Conservation (phyloP, 2,329 filamentous ascomycete species). For the Exophiala calicioides region DNA sequence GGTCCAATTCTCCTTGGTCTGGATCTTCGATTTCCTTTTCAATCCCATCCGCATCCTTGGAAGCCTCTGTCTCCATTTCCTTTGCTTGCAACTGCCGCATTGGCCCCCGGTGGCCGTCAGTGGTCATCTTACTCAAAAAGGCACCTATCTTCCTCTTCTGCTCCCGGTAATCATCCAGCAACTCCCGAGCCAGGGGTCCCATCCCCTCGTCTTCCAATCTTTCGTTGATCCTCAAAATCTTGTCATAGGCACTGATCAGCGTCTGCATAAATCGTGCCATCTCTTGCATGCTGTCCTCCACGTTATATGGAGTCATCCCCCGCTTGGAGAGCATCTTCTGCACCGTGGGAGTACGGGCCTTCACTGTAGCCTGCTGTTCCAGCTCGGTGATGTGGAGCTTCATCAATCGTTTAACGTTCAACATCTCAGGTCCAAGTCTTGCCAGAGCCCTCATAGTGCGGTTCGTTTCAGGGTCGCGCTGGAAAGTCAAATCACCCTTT, state of each 20-base stretch:
- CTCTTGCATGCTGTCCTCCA: conserved; percentile 21
- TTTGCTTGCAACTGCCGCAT: not conserved
- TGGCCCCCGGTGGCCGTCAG: not conserved
- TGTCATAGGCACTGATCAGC: conserved; percentile 38
- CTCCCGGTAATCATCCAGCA: conserved; percentile 19
- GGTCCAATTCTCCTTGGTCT: conserved; percentile 6
- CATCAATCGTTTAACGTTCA: conserved; percentile 24
- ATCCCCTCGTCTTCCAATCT: conserved; percentile 27
- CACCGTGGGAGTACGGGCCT: conserved; percentile 19
- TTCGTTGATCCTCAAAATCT: conserved; percentile 31
- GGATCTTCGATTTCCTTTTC: no score
- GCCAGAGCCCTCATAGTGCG: conserved; percentile 26
- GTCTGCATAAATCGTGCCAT: conserved; percentile 32
- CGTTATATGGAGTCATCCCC: conserved; percentile 15
- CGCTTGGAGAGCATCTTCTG: conserved; percentile 19
- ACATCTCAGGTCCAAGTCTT: conserved; percentile 16
- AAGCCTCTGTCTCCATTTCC: not conserved
- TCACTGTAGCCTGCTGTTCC: conserved; percentile 18
- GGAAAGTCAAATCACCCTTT: conserved; percentile 28
- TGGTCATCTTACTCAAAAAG: conserved; percentile 17
- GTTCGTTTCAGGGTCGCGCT: conserved; percentile 28
- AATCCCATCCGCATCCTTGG: no score
- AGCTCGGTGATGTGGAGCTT: conserved; percentile 25
- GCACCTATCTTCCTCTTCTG: conserved; percentile 22
- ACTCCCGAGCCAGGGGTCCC: conserved; percentile 23